These are phyloP conservation scores for Erodium trifolium DNA, from an alignment of 441 rosid genomes.

Conservation along the genomic window DNA sequence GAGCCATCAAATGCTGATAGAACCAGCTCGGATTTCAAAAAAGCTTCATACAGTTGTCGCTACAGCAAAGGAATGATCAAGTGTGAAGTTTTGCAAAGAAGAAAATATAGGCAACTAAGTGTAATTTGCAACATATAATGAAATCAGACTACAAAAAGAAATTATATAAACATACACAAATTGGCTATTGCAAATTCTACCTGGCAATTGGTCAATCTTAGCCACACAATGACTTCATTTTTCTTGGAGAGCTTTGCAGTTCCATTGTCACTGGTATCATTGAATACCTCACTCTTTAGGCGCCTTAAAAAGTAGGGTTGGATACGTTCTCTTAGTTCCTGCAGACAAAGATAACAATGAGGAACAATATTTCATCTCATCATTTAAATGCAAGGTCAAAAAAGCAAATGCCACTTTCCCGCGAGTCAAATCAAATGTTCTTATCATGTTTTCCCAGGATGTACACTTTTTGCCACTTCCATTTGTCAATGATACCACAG, in stretches of 20 bases:
- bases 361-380: too few relatives aligned
- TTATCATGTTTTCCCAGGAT: too few relatives aligned
- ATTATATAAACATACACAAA: background rate
- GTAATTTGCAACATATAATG: constrained; percentile 4
- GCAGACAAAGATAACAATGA: constrained; percentile 8
- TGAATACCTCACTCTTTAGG: constrained; percentile 75
- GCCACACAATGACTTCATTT: constrained; percentile 88
- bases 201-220: constrained; percentile 77
- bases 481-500: too few relatives aligned
- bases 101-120: background rate
- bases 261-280: constrained; percentile 39
- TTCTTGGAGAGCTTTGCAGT: constrained; percentile 68
- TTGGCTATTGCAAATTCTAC: constrained; percentile 28
- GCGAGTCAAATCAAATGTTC: too few relatives aligned
- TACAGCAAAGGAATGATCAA: constrained; percentile 27
- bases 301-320: constrained; percentile 93
- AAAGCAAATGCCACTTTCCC: too few relatives aligned
- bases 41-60: constrained; percentile 86
- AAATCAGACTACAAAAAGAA: constrained; percentile 16
- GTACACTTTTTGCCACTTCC: too few relatives aligned
- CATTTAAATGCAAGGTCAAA: too few relatives aligned
- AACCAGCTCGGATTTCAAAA: constrained; percentile 78
- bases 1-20: constrained; percentile 94
- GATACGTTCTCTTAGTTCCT: constrained; percentile 85
- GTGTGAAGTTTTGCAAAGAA: constrained; percentile 11